Conservation (phyloP, 2,329 filamentous ascomycete species). For the Polychaeton citri region DNA sequence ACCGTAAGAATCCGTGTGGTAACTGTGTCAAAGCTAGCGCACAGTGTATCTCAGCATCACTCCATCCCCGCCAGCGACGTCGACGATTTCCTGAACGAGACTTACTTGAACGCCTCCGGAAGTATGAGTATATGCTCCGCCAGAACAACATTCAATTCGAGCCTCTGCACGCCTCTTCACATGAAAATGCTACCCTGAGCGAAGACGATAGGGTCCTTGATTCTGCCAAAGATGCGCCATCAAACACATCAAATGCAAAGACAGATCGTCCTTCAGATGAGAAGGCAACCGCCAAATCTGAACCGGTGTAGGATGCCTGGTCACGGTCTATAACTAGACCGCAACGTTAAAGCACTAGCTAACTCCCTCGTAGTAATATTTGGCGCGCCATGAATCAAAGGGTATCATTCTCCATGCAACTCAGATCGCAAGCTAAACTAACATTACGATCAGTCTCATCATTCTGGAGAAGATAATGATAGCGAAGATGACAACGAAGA, state of each 20-base stretch:
- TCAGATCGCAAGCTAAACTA: conserved; percentile 6
- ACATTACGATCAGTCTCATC: conserved; percentile 13
- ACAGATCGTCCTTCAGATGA: conserved; percentile 4
- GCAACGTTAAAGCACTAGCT: background rate
- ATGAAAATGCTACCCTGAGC: conserved; percentile 9
- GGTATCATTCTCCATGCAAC: conserved; percentile 16
- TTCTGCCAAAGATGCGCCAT: conserved; percentile 4
- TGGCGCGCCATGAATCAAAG: conserved; percentile 34
- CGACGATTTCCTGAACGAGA: conserved; percentile 57
- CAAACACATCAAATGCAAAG: conserved; percentile 5
- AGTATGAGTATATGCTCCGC: conserved; percentile 53
- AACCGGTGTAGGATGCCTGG: conserved; percentile 9
- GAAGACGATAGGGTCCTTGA: conserved; percentile 4
- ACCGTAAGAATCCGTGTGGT: conserved; percentile 53
- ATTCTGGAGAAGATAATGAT: conserved; percentile 7
- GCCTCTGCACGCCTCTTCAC: conserved; percentile 38
- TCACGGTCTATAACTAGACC: background rate
- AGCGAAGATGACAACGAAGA: conserved; percentile 2
- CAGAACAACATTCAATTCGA: conserved; percentile 59
- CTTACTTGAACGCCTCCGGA: conserved; percentile 53
- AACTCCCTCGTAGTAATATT: conserved; percentile 24
- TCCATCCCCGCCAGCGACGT: conserved; percentile 40
- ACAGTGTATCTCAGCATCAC: conserved; percentile 32
- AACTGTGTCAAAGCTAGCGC: conserved; percentile 52
- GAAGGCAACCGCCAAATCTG: conserved; percentile 13